Evolutionary conservation across 2,329 filamentous ascomycete species (phyloP), one percentile per base, ranked within the genome.

Genomic region (Clarireedia homoeocarpa): DNA sequence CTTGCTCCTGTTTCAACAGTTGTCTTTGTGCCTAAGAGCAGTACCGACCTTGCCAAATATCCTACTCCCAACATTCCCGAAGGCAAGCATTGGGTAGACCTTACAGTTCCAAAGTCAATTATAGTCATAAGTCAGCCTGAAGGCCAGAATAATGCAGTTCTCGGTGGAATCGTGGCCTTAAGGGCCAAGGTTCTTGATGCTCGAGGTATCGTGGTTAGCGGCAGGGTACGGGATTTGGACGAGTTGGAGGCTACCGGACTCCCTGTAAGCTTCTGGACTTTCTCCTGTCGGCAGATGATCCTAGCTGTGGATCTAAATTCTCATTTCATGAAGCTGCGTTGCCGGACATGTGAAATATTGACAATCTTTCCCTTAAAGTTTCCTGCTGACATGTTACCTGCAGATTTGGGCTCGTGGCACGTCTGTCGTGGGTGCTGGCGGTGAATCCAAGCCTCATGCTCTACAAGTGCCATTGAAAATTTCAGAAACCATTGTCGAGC

Each of bases 91-190:
- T 91, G 84, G 78, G 84, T 84, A 39, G 88, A 91, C 69, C 71
- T 81, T 44, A 78, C 81, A 1, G 71, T 79, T 26, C 72, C 77
- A 0, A 78, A 76, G 6, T 85, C 82, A 1, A 76, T 90, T 53
- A 80, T 84, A 4, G 72, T 91, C 4, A 77, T 90, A 57, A 79
- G 81, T 59, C 86, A 90, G 64, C 84, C 86, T 0, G 65, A 73
- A 0, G 77, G 75, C 0, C 85, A 89, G 67, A 77, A 76, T 51
- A 89, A 87, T 70, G 87, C 87, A 5, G 78, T 88, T 6, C 77
- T 88, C 5, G 88, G 88, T n/a, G 87, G 87, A 17, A 88, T 91
- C 61, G 87, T 90, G 79, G 87, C 85, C 5, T 73, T 80, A 30
- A 76, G 87, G 20, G 86, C 90, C 78, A 82, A 83, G 64, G 68